A percentile compares a stretch with the other conserved stretches of the same genome.
Conservation (phyloP, 1,284 basidiomycete species). For the Ceratobasidium sp. region DNA sequence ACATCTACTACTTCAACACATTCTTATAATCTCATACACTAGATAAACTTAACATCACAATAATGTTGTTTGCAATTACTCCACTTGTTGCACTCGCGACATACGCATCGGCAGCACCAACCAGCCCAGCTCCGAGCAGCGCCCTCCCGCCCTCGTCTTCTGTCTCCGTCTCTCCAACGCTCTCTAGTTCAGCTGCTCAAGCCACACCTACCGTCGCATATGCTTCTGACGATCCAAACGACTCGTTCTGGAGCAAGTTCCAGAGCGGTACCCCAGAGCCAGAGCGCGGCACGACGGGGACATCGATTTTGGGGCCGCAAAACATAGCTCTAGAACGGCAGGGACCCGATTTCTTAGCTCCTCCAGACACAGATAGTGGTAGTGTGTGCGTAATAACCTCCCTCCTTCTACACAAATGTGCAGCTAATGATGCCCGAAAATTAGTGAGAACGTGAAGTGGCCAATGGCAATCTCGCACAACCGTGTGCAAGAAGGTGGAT, state of each 20-base stretch:
- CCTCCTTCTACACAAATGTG: neutral
- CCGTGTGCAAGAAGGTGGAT: no score
- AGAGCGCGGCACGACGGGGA: neutral
- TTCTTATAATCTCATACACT: no score
- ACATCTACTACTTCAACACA: no score
- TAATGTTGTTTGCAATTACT: neutral
- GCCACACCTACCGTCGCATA: constrained; percentile 37
- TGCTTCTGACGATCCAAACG: constrained; percentile 38
- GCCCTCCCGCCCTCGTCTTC: neutral
- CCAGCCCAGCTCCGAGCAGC: neutral
- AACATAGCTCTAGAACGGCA: no score
- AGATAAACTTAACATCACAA: no score
- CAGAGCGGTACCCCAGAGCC: neutral
- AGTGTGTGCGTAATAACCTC: constrained; percentile 57
- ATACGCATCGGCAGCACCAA: neutral
- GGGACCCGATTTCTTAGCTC: no score
- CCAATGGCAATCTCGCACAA: no score
- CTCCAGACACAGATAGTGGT: constrained; percentile 75
- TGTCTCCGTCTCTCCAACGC: no score
- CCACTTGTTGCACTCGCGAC: neutral
- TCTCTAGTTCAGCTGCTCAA: constrained; percentile 41
- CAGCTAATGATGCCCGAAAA: constrained; percentile 56
- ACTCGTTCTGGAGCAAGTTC: constrained; percentile 11
- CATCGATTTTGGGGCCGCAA: no score
- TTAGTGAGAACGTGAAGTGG: no score